A percentile compares a stretch with the other conserved stretches of the same genome.
Evolutionary conservation across 2,329 filamentous ascomycete genomes (phyloP).

Genomic region (Immersiporthe knoxdaviesiana): DNA sequence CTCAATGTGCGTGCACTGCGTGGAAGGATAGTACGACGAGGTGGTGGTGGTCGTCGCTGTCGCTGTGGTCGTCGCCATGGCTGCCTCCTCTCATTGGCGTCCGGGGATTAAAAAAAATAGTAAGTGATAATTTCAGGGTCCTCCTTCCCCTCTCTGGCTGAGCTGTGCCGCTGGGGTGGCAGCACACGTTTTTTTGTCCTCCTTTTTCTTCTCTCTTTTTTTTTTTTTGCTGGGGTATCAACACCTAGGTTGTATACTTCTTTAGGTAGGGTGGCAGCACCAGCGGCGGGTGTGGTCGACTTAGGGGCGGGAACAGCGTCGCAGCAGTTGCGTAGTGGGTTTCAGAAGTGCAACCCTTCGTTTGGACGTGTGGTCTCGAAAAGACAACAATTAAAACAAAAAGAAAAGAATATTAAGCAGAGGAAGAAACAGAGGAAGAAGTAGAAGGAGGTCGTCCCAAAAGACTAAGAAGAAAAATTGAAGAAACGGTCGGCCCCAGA

Average conservation of each 20-base stretch:
- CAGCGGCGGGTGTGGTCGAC: neutral
- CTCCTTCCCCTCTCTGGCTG: neutral
- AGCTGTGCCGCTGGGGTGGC: neutral
- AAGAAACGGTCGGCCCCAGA: neutral
- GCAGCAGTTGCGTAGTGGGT: neutral
- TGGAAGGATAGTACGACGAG: conserved; percentile 8
- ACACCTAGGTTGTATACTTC: neutral
- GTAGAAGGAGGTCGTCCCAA: neutral
- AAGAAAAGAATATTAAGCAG: neutral
- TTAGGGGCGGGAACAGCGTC: neutral
- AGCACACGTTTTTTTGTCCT: neutral
- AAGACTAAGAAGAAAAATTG: neutral
- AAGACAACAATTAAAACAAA: neutral
- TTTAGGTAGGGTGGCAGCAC: neutral
- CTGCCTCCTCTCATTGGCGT: conserved; percentile 17
- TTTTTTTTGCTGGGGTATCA: neutral
- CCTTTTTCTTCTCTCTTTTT: no score
- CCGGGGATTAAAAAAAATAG: neutral
- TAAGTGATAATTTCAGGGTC: neutral
- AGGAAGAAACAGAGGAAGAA: neutral
- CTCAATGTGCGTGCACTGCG: conserved; percentile 39
- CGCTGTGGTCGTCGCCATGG: conserved; percentile 27
- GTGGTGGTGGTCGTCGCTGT: neutral
- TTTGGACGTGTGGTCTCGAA: neutral
- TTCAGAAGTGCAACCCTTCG: neutral